Base-by-base conservation (phyloP, 805 yeast species). In the Brettanomyces sp. region DNA sequence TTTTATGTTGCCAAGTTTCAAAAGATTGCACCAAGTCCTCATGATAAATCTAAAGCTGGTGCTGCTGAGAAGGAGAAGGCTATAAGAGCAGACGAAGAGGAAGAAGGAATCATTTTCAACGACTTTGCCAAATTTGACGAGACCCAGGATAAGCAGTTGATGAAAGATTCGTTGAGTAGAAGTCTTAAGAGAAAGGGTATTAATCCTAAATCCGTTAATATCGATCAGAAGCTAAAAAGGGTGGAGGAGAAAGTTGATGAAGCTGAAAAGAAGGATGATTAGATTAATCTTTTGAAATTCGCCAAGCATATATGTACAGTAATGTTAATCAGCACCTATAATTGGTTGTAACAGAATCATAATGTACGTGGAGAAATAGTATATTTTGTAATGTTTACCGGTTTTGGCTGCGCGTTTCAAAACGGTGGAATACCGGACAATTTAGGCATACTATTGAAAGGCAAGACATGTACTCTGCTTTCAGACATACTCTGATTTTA, bases 1-100 rank as follows among this genome's bases (percentile, higher is more conserved):
- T 93, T 93, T 76, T 93, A 71, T 65, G 99, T 93, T 49, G 99
- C 99, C 46, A 93, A 91, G 66, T 87, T 93, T 73, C 80, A 86
- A 70, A 93, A 93, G 76, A 80, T 77, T 52, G 95, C 90, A 0
- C 72, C 96, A 49, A 82, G 95, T 52, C 84, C 90, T 41, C 85
- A 83, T 57, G 95, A 86, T 66, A 79, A 79, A 45, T 78, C 89
- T 47, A 85, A 83, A 69, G 90, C 93, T 6, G 91, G 93, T 54
- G 95, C 95, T 22, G 76, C 76, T 59, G 96, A 87, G 66, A 87
- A 86, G 70, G 96, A 87, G 66, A 68, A 71, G 33, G 65, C 75
- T 48, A 93, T 95, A n/a, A 75, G 91, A 69, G 77, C 82, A 41
- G 95, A 86, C 66, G 85, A 81, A 47, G 62, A 53, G 7, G 84